phyloP scores from a whole-genome alignment of 768 basidiomycete genomes.

The Termitomyces sp. region DNA sequence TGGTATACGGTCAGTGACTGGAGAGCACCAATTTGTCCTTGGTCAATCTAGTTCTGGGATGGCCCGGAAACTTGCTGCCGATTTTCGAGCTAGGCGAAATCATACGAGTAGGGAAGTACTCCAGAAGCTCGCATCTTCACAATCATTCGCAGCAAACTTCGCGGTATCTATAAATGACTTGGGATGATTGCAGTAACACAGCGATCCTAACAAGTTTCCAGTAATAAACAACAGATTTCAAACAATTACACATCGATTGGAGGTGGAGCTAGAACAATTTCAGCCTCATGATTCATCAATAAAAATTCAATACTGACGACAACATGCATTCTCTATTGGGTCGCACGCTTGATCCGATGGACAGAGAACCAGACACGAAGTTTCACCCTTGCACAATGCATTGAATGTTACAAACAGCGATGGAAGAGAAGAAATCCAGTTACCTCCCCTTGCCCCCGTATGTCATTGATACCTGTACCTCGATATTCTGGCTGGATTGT shows the following conservation, averaged over 20 bases:
- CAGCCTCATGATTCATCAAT: slow-evolving; percentile 3
- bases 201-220: slow-evolving; percentile 8
- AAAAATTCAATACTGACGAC: slow-evolving; percentile 49
- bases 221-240: slow-evolving; percentile 4
- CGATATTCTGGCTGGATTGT: slow-evolving; percentile 92
- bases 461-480: slow-evolving; percentile 25
- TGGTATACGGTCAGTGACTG: slow-evolving; percentile 49
- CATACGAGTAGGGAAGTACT: slow-evolving; percentile 46
- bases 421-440: background rate
- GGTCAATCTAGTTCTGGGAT: slow-evolving; percentile 61
- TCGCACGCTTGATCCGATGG: slow-evolving; percentile 65
- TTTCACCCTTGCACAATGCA: slow-evolving; percentile 27
- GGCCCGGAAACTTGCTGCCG: slow-evolving; percentile 60
- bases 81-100: slow-evolving; percentile 48
- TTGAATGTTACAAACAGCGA: background rate
- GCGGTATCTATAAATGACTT: slow-evolving; percentile 52
- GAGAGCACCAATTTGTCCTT: slow-evolving; percentile 42
- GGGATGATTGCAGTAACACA: slow-evolving; percentile 15
- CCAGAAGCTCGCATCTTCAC: slow-evolving; percentile 55
- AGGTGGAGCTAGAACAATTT: slow-evolving; percentile 36
- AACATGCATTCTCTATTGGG: slow-evolving; percentile 68
- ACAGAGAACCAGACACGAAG: slow-evolving; percentile 67
- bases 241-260: slow-evolving; percentile 27
- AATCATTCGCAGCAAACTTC: slow-evolving; percentile 68
- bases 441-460: slow-evolving; percentile 48